Evolutionary conservation across 768 basidiomycete species (phyloP).

Genomic region (Lenzites betulinus): DNA sequence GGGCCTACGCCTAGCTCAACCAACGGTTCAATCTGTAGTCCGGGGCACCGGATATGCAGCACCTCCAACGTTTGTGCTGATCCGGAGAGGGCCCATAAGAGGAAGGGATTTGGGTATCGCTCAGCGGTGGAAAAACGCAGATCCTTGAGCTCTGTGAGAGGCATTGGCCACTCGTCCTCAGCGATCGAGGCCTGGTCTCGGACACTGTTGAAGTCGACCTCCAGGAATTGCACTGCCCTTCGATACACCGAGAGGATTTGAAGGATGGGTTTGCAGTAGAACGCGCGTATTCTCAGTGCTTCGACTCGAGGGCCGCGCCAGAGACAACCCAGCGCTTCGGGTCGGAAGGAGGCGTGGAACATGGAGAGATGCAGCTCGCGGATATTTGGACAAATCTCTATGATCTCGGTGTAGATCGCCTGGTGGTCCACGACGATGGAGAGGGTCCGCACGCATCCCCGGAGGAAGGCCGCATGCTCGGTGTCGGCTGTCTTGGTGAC

Average conservation of each 20-base stretch:
- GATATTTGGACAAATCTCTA: background rate
- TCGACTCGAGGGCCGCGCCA: background rate
- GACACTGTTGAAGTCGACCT: background rate
- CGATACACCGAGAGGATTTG: background rate
- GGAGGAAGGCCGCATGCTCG: background rate
- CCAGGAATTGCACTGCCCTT: background rate
- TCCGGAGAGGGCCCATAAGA: background rate
- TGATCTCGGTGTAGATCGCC: conserved; percentile 5
- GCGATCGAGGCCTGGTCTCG: background rate
- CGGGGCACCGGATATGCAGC: background rate
- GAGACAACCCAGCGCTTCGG: background rate
- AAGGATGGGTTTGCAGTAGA: background rate
- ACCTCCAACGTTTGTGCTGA: background rate
- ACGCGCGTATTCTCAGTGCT: background rate
- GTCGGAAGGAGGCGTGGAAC: conserved; percentile 2
- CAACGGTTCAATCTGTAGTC: too few relatives aligned
- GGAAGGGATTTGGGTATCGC: background rate
- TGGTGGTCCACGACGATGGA: conserved; percentile 6
- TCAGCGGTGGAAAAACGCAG: background rate
- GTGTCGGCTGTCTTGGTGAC: background rate
- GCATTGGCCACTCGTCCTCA: background rate
- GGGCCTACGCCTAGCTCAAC: too few relatives aligned
- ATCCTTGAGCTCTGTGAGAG: background rate
- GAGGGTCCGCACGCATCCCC: background rate
- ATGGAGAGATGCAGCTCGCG: conserved; percentile 7